phyloP scores from a whole-genome alignment of 495 filamentous ascomycete genomes.

The Penicillium cinerascens region DNA sequence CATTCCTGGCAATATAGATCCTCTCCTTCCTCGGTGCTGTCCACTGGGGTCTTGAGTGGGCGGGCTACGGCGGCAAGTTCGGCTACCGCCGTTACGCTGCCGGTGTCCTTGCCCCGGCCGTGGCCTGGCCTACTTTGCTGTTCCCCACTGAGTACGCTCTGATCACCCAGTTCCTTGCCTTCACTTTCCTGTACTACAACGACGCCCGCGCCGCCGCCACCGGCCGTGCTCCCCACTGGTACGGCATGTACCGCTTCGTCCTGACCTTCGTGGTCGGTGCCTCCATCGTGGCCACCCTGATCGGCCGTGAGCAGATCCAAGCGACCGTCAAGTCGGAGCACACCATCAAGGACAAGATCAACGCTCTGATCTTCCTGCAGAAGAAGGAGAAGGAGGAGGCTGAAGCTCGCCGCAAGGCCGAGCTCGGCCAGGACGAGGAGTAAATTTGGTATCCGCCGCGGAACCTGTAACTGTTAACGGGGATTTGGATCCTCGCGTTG shows the following conservation, averaged over 20 bases:
- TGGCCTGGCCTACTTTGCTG: slow-evolving; percentile 92
- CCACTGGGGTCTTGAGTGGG: slow-evolving; percentile 90
- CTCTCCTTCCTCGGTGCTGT: slow-evolving; percentile 95
- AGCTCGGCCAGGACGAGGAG: slow-evolving; percentile 43
- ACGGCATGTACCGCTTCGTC: slow-evolving; percentile 89
- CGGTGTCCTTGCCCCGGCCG: slow-evolving; percentile 74
- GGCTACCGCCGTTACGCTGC: slow-evolving; percentile 76
- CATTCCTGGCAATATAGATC: slow-evolving; percentile 49
- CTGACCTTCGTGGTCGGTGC: slow-evolving; percentile 90
- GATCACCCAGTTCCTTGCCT: slow-evolving; percentile 84
- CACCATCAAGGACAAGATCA: slow-evolving; percentile 59
- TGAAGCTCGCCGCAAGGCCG: slow-evolving; percentile 48
- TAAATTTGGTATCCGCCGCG: slow-evolving; percentile 22
- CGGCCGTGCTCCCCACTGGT: slow-evolving; percentile 91
- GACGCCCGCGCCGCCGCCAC: slow-evolving; percentile 70
- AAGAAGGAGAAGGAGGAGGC: slow-evolving; percentile 61
- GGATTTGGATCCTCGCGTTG: slow-evolving; percentile 9
- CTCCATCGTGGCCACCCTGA: slow-evolving; percentile 79
- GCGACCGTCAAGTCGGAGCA: slow-evolving; percentile 47
- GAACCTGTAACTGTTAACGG: background rate
- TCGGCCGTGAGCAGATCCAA: slow-evolving; percentile 82
- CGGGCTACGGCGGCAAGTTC: slow-evolving; percentile 66
- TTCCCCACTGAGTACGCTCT: slow-evolving; percentile 85
- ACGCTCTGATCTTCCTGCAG: slow-evolving; percentile 56
- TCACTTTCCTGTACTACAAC: slow-evolving; percentile 84